Evolutionary conservation across 2,329 filamentous ascomycete species (phyloP), one percentile per base, ranked within the genome.

Genomic region (Didymella sp.): DNA sequence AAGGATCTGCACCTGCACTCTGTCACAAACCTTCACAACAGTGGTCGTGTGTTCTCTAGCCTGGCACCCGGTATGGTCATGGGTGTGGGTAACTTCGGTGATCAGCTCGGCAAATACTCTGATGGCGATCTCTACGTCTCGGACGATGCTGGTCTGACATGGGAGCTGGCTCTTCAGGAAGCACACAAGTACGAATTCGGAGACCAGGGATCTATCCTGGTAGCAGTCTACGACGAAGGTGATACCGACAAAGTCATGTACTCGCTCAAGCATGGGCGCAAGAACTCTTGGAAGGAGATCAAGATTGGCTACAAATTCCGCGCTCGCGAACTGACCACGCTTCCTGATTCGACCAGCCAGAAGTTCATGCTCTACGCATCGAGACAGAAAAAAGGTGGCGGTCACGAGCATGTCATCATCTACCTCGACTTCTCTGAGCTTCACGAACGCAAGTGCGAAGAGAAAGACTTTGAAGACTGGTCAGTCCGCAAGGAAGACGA

Each of bases 141-240:
- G 0, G 91, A 96, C 70, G 87, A 98, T 76, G 94, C 93, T 19
- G 95, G 95, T 37, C 78, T 91, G 58, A 93, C 87, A 1, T 99
- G 96, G 95, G 85, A 81, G 33, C 81, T 87, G 71, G 85, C 88
- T 0, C 82, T 91, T 5, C 82, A 92, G 15, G 91, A 91, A 19
- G 90, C 93, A 12, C 92, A 98, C 78, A 95, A 96, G 74, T 99
- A 96, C 76, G 93, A 97, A 71, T 96, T 98, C 74, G 95, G 95
- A 50, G 94, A 97, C 67, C 89, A 96, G 64, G 95, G 95, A 1
- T 92, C 92, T 15, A 85, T 99, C 19, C 80, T 99, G 27, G 84
- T 98, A 27, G 95, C 95, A 4, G 82, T 98, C 33, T 83, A 85
- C 60, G 91, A 96, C 67, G 80, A 82, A 45, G 81, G 77, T 13